Evolutionary conservation across 371 early-diverging fungal genomes (phyloP), one percentile per base, ranked within the genome.

Genomic region (Blakeslea trispora): DNA sequence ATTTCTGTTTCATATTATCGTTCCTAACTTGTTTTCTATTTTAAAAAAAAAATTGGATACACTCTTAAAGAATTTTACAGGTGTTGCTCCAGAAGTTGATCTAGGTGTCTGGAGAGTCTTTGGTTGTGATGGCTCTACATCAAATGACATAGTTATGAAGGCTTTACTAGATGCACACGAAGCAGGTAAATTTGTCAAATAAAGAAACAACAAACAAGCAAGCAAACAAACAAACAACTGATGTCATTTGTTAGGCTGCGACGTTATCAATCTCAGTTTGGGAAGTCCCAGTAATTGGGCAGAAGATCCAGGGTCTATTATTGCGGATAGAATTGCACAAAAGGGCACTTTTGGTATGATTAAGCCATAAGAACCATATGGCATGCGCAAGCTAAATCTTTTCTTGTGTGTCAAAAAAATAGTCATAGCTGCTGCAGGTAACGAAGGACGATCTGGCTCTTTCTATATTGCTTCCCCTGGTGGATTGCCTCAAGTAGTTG

Each of bases 181-280:
- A 53, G 73, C 75, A 31, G 71, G 84, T 85, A 85, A 75, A 6
- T 37, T 7, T 28, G 7, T 7, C 7, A 7, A 28, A 28, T 7
- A 28, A 28, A 7, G n/a, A n/a, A n/a, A n/a, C n/a, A n/a, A n/a
- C n/a, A n/a, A n/a, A n/a, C n/a, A n/a, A n/a, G n/a, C n/a, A n/a
- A 28, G 7, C 7, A 28, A 28, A 28, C 28, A 28, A 28, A 28
- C 28, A 28, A 28, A 28, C 28, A 28, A 72, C 19, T 13, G 7
- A 24, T 9, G 21, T 32, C 18, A 13, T 37, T 13, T 37, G 24
- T 13, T 46, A 74, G 74, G 74, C 17, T 77, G 74, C 63, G 78
- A 88, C 40, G 61, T 90, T 18, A 85, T 90, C 54, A 90, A 84
- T 67, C 73, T 93, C 56, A 88, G 89, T 57, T 61, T 92, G 43